phyloP scores from a whole-genome alignment of 2,329 filamentous ascomycete species.

The Aspergillus ustus region DNA sequence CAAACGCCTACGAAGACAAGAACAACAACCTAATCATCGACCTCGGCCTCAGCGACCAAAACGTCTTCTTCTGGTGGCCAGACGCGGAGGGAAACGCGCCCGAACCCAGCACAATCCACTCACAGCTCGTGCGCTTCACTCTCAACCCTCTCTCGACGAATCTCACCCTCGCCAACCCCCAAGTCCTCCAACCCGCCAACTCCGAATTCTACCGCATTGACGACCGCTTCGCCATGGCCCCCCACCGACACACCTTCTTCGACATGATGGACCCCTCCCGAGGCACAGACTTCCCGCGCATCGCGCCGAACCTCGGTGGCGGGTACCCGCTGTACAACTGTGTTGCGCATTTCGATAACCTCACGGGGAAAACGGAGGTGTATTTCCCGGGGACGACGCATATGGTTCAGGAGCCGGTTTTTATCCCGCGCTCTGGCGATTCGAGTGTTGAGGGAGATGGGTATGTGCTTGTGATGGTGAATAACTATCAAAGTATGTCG shows the following conservation, averaged over 20 bases:
- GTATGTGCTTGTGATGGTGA: conserved; percentile 27
- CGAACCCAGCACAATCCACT: conserved; percentile 31
- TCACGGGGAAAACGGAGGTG: conserved; percentile 43
- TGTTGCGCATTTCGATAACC: conserved; percentile 50
- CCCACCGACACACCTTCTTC: conserved; percentile 48
- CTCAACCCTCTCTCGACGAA: conserved; percentile 29
- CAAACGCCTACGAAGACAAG: conserved; percentile 44
- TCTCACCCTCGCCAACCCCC: conserved; percentile 28
- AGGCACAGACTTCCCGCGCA: conserved; percentile 33
- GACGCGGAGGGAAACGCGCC: conserved; percentile 43
- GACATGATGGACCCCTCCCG: conserved; percentile 50
- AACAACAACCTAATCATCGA: conserved; percentile 39
- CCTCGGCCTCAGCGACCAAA: conserved; percentile 42
- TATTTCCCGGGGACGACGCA: conserved; percentile 52
- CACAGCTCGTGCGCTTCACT: conserved; percentile 31
- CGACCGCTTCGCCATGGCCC: conserved; percentile 48
- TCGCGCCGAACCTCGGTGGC: conserved; percentile 36
- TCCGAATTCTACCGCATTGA: conserved; percentile 58
- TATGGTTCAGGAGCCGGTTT: conserved; percentile 32
- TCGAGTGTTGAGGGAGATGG: conserved; percentile 28
- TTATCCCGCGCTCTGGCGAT: conserved; percentile 23
- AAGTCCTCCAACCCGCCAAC: conserved; percentile 37
- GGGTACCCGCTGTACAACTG: conserved; percentile 50
- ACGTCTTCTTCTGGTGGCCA: conserved; percentile 52
- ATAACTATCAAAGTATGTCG: conserved; percentile 28